Evolutionary conservation across 441 rosid genomes (phyloP).

Genomic region (Euphorbia schlechtendalii): DNA sequence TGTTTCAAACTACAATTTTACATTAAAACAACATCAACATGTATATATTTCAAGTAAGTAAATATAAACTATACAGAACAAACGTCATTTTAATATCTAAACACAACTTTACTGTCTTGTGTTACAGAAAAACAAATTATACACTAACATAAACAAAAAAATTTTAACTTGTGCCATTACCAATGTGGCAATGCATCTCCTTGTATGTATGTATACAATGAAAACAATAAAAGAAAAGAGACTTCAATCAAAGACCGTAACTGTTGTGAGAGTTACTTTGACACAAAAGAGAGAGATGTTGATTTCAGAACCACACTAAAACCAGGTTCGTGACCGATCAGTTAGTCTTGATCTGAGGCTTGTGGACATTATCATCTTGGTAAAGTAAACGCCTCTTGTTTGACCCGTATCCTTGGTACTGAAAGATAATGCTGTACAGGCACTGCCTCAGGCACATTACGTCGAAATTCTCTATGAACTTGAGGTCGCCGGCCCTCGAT

Average conservation of each 20-base stretch:
- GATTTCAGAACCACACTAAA: constrained; percentile 12
- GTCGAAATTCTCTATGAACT: constrained; percentile 60
- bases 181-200: constrained; percentile 10
- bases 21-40: no score
- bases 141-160: neutral
- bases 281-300: neutral
- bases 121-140: neutral
- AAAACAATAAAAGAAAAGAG: neutral
- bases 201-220: neutral
- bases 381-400: constrained; percentile 71
- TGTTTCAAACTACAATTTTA: no score
- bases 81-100: neutral
- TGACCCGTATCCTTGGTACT: constrained; percentile 69
- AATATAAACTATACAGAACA: no score
- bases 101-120: neutral
- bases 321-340: neutral
- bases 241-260: neutral
- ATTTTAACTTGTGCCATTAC: constrained; percentile 4
- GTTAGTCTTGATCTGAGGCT: constrained; percentile 44
- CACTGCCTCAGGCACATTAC: constrained; percentile 47
- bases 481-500: constrained; percentile 50
- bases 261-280: neutral
- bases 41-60: no score
- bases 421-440: constrained; percentile 64
- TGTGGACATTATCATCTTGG: constrained; percentile 48